phyloP scores from a whole-genome alignment of 73 alveolate species.

The Halteria grandinella region DNA sequence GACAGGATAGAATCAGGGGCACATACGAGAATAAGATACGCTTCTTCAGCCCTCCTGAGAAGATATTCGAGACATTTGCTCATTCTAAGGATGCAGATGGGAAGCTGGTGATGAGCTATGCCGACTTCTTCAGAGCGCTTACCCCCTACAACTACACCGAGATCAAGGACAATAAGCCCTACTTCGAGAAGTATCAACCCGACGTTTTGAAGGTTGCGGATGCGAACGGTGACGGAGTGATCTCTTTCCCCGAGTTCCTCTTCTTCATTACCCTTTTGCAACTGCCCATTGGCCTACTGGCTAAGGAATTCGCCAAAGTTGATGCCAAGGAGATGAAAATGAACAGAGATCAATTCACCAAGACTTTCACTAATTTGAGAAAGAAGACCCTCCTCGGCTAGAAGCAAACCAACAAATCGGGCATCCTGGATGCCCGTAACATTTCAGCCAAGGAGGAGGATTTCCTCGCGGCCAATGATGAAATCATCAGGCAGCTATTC shows the following conservation, averaged over 20 bases:
- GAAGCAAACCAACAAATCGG: slow-evolving; percentile 46
- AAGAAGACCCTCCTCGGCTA: slow-evolving; percentile 58
- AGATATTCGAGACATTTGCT: slow-evolving; percentile 79
- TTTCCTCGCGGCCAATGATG: slow-evolving; percentile 46
- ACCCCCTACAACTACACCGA: slow-evolving; percentile 71
- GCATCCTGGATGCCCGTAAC: slow-evolving; percentile 68
- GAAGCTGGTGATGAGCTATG: slow-evolving; percentile 63
- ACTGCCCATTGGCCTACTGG: slow-evolving; percentile 55
- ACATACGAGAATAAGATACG: slow-evolving; percentile 79
- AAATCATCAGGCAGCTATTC: slow-evolving; percentile 30
- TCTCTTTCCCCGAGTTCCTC: slow-evolving; percentile 77
- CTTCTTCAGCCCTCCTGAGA: slow-evolving; percentile 78
- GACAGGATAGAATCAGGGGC: slow-evolving; percentile 81
- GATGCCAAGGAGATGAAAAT: slow-evolving; percentile 30
- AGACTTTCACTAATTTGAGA: slow-evolving; percentile 54
- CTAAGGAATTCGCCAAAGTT: slow-evolving; percentile 39
- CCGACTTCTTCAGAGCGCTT: slow-evolving; percentile 72
- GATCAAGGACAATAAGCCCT: slow-evolving; percentile 34
- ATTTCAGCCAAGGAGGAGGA: slow-evolving; percentile 64
- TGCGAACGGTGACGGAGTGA: slow-evolving; percentile 66
- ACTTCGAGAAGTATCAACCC: slow-evolving; percentile 57
- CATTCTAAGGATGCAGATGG: slow-evolving; percentile 54
- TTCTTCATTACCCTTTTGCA: slow-evolving; percentile 76
- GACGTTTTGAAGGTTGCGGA: slow-evolving; percentile 55
- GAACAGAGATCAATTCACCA: slow-evolving; percentile 35